Base-by-base conservation (phyloP, 768 basidiomycete genomes). In the Daedalea quercina region DNA sequence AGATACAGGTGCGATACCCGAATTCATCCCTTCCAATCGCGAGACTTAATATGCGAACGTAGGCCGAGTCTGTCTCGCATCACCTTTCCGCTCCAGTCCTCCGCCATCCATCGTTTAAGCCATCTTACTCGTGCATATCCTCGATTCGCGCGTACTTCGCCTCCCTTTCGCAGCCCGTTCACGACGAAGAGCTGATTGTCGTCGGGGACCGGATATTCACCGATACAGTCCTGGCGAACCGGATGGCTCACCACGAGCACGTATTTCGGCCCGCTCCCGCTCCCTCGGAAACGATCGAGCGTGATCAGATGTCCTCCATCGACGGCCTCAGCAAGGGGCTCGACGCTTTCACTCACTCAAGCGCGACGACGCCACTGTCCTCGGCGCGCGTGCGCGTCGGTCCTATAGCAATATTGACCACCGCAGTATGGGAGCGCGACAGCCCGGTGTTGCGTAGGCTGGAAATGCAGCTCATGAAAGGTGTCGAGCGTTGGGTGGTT, bases 191-290 rank as follows among this genome's bases (percentile, higher is more conserved):
- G 53, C 72, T 96, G 41, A 70, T 97, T 52, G 69, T 97, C 35
- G 84, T 99, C 12, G 95, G 95, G 0, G 95, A 99, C 71, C 80
- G 95, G 11, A 70, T 97, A 48, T 87, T 96, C 61, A 99, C 95
- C 0, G 95, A 99, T 65, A 70, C 94, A 17, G 78, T 97, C 49
- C 74, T 97, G 67, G 86, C 91, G 9, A 86, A 89, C 60, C 82
- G 91, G 33, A 83, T 94, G 73, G 67, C 58, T 2, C 65, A 60
- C 20, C 53, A 59, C 24, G 47, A 50, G 19, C 41, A 53, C 7
- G n/a, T 51, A 23, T 23, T n/a, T n/a, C 22, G 26, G 4, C 26
- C 43, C 15, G 34, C 40, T 9, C 57, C 34, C 12, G 2, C 4
- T 3, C 3, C 23, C 23, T 15, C 42, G n/a, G n/a, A n/a, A n/a